phyloP scores from a whole-genome alignment of 202 grass and related monocot genomes.

The Setaria viridis region DNA sequence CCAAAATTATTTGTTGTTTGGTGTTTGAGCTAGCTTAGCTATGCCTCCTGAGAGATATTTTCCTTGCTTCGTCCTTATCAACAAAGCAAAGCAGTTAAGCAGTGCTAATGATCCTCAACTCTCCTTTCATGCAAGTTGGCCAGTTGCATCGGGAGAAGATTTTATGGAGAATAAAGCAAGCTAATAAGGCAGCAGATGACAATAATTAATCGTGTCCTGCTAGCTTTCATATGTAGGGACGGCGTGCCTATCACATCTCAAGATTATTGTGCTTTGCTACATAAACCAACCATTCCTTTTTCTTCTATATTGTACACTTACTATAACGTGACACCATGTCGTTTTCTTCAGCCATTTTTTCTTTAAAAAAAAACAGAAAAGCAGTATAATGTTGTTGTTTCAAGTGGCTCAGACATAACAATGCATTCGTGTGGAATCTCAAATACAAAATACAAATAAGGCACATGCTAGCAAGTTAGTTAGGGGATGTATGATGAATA shows the following conservation, averaged over 20 bases:
- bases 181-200: background rate
- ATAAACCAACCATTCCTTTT: background rate
- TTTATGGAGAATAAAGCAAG: background rate
- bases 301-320: background rate
- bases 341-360: background rate
- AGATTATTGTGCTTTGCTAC: background rate
- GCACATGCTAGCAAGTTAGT: no score
- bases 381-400: background rate
- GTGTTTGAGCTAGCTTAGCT: background rate
- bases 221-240: background rate
- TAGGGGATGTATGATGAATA: no score
- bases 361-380: background rate
- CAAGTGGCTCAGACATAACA: background rate
- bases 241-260: background rate
- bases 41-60: background rate
- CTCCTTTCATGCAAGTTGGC: slow-evolving; percentile 34
- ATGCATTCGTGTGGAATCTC: background rate
- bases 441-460: background rate
- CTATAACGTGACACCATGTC: slow-evolving; percentile 2
- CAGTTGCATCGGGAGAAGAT: background rate
- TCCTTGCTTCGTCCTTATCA: background rate
- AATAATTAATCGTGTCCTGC: background rate
- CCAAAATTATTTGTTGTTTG: background rate
- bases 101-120: background rate
- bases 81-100: slow-evolving; percentile 24